Conservation (phyloP, 1,284 basidiomycete species). For the Apiotrichum veenhuisii region DNA sequence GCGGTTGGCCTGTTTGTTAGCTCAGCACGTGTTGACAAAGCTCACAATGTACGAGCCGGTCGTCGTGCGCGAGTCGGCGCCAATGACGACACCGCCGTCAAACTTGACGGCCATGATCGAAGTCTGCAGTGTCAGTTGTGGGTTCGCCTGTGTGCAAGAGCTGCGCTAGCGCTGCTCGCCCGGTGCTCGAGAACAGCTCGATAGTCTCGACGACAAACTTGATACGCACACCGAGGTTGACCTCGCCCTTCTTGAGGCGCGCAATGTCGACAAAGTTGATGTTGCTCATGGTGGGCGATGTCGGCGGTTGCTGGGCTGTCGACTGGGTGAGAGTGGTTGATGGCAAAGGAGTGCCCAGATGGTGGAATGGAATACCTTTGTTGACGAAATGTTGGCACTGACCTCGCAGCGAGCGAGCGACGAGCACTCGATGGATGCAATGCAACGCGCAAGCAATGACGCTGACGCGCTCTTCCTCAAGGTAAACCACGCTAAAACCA, state of each 20-base stretch:
- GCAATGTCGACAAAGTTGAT: slow-evolving; percentile 47
- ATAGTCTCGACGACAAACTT: too few relatives aligned
- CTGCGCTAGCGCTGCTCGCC: neutral
- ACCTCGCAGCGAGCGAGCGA: too few relatives aligned
- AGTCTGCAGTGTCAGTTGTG: too few relatives aligned
- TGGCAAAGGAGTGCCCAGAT: neutral
- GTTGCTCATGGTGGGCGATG: slow-evolving; percentile 34
- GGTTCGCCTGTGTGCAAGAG: neutral
- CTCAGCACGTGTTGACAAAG: slow-evolving; percentile 6
- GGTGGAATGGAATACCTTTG: too few relatives aligned
- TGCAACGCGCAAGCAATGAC: too few relatives aligned
- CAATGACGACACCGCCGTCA: slow-evolving; percentile 88
- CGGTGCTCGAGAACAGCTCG: too few relatives aligned
- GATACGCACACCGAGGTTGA: slow-evolving; percentile 81
- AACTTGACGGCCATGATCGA: slow-evolving; percentile 99
- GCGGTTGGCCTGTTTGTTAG: slow-evolving; percentile 68
- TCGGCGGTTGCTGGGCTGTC: neutral
- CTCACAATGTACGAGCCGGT: slow-evolving; percentile 92
- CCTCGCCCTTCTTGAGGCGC: slow-evolving; percentile 80
- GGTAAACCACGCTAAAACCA: too few relatives aligned
- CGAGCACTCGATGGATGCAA: too few relatives aligned
- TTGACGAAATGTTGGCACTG: too few relatives aligned
- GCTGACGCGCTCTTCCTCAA: too few relatives aligned
- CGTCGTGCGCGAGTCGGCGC: slow-evolving; percentile 95
- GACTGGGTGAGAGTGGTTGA: neutral